These are phyloP conservation scores for Microsporum audouinii DNA, from an alignment of 2,329 filamentous ascomycete genomes.

Conservation along the genomic window DNA sequence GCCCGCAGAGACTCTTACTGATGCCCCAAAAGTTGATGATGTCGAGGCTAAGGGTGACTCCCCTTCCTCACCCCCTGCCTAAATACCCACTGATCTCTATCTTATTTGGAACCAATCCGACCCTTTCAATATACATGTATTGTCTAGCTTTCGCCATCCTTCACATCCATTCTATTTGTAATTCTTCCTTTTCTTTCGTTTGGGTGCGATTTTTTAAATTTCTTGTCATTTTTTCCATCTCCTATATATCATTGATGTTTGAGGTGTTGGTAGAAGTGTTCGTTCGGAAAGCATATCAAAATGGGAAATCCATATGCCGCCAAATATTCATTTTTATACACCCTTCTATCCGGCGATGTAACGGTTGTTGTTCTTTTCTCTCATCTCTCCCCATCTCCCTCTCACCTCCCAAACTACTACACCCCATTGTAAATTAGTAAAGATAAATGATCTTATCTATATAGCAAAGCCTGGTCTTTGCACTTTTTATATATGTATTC, in stretches of 20 bases:
- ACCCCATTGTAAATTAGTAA: constrained; percentile 1
- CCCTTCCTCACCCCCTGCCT: background rate
- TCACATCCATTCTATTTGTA: background rate
- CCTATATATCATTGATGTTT: background rate
- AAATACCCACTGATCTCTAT: background rate
- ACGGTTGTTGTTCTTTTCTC: constrained; percentile 15
- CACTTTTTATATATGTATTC: background rate
- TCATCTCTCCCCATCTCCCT: constrained; percentile 18
- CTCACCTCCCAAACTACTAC: background rate
- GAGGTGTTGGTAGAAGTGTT: constrained; percentile 2
- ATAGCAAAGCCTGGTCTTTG: background rate
- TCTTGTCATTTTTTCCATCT: background rate
- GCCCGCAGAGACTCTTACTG: constrained; percentile 8
- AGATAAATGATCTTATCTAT: background rate
- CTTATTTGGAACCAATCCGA: background rate
- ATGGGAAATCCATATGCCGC: constrained; percentile 2
- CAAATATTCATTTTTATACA: background rate
- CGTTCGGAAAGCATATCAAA: constrained; percentile 3
- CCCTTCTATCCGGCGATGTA: background rate
- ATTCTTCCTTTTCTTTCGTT: constrained; percentile 6
- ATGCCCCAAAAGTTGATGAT: constrained; percentile 1
- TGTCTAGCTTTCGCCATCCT: constrained; percentile 5
- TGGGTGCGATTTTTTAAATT: background rate
- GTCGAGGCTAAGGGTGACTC: background rate
- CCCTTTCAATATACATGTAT: constrained; percentile 5